Evolutionary conservation across 2,329 filamentous ascomycete species (phyloP), one percentile per base, ranked within the genome.

Genomic region (Neopestalotiopsis rosae): DNA sequence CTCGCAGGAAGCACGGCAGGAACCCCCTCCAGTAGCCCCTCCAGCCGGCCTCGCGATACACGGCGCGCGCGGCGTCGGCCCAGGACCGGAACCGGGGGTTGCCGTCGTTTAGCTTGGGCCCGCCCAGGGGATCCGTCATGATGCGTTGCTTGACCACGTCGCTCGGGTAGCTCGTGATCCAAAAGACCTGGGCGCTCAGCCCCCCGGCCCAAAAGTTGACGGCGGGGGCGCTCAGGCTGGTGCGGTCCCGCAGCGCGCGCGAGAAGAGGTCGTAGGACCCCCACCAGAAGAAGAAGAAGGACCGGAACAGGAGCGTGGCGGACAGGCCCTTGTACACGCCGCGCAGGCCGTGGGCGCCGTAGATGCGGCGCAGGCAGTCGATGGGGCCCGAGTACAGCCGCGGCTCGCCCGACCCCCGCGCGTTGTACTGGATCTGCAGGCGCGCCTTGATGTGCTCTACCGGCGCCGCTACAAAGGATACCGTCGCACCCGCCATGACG

Each of bases 271-370:
- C 95, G 83, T 99, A 99, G 70, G 90, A 92, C n/a, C 91, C 91
- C 96, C 96, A 99, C 95, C 95, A 98, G 84, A 92, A 96, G 87
- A 97, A 98, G 86, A 99, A 99, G 83, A 95, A 97, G 14, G 90
- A 90, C 20, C 96, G 89, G 84, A 98, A 98, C 62, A 98, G 81
- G 63, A 98, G 84, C 0, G 96, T 98, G 1, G 96, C 93, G 49
- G 82, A 85, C 13, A 99, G 87, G 0, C 96, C 96, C 78, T 94
- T 94, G 80, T 95, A 99, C 7, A 99, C 80, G 45, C 95, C 96
- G 28, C 81, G 78, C 2, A 98, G 75, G 61, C 96, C 95, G 79
- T 98, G 94, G 65, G 83, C 79, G n/a, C 78, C 75, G 77, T 88
- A 88, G 61, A 94, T 90, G 81, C 94, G 95, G 73, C 81, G 82